Conservation (phyloP, 495 filamentous ascomycete species). For the Neurospora sp. region DNA sequence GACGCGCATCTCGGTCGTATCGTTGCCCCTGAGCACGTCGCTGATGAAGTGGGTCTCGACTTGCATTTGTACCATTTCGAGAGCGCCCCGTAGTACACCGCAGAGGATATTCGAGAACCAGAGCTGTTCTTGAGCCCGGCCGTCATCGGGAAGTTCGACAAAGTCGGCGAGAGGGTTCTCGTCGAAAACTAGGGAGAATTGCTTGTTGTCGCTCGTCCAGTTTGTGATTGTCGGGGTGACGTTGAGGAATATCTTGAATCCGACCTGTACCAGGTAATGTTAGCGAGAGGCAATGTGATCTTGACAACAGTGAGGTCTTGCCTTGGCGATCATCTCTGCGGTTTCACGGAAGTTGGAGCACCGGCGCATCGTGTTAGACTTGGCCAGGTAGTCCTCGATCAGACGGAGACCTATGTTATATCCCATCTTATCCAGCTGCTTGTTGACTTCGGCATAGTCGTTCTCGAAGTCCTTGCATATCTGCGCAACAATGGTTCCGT, state of each 20-base stretch:
- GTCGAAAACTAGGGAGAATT: constrained; percentile 92
- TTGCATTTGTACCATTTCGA: constrained; percentile 99
- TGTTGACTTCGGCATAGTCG: constrained; percentile 90
- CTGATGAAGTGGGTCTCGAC: constrained; percentile 95
- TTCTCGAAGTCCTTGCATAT: constrained; percentile 91
- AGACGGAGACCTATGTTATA: constrained; percentile 95
- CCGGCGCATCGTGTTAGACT: constrained; percentile 69
- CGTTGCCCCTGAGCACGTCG: constrained; percentile 85
- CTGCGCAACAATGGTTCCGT: constrained; percentile 94
- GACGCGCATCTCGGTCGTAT: constrained; percentile 95
- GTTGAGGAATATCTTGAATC: constrained; percentile 98
- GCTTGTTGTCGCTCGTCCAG: constrained; percentile 91
- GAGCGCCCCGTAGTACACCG: constrained; percentile 76
- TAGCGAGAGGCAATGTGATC: neutral
- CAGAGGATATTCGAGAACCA: constrained; percentile 99
- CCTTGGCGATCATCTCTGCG: constrained; percentile 93
- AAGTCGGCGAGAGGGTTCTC: constrained; percentile 97
- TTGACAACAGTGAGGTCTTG: constrained; percentile 20
- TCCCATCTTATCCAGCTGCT: constrained; percentile 96
- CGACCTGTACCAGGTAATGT: constrained; percentile 49
- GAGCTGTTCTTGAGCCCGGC: constrained; percentile 86
- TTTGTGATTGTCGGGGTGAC: constrained; percentile 92
- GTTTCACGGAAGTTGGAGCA: constrained; percentile 93
- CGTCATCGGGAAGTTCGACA: constrained; percentile 94
- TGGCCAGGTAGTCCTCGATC: constrained; percentile 96